A percentile compares a stretch with the other conserved stretches of the same genome.
These are phyloP conservation scores for Strobilomyces echinocephalus DNA, from an alignment of 768 basidiomycete genomes.

Conservation along the genomic window DNA sequence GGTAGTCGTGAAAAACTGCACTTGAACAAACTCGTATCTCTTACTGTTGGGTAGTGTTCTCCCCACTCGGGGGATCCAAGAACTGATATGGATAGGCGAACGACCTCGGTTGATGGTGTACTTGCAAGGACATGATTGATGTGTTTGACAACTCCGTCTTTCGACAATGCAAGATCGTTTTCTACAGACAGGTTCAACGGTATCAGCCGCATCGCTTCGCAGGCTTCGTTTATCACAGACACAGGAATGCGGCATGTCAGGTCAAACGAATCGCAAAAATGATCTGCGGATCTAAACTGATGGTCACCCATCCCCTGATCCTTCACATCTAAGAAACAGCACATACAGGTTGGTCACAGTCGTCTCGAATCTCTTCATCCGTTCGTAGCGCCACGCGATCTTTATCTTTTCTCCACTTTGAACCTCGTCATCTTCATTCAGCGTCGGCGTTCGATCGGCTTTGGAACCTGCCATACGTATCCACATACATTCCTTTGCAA, in stretches of 20 bases:
- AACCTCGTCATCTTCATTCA: slow-evolving; percentile 32
- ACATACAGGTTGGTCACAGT: slow-evolving; percentile 60
- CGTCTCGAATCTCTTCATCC: slow-evolving; percentile 89
- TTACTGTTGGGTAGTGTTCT: slow-evolving; percentile 52
- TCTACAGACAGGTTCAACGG: slow-evolving; percentile 21
- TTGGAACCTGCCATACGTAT: slow-evolving; percentile 31
- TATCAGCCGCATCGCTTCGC: slow-evolving; percentile 36
- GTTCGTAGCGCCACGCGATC: slow-evolving; percentile 97
- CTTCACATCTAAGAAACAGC: slow-evolving; percentile 16
- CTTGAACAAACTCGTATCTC: slow-evolving; percentile 7
- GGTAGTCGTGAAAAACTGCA: slow-evolving; percentile 2
- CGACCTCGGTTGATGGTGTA: slow-evolving; percentile 31
- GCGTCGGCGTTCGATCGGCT: slow-evolving; percentile 7
- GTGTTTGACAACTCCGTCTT: slow-evolving; percentile 25
- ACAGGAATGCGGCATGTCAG: slow-evolving; percentile 59
- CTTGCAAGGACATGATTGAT: slow-evolving; percentile 28
- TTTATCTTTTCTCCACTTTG: slow-evolving; percentile 63
- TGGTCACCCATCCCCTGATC: slow-evolving; percentile 7
- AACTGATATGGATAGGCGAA: slow-evolving; percentile 59
- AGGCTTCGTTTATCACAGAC: slow-evolving; percentile 42
- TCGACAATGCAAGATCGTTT: slow-evolving; percentile 17
- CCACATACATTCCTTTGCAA: slow-evolving; percentile 84
- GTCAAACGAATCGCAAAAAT: slow-evolving; percentile 71
- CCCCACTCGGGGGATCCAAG: slow-evolving; percentile 71
- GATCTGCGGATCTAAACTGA: slow-evolving; percentile 44